Base-by-base conservation (phyloP, 2,329 filamentous ascomycete species). In the Paracoccidioides lutzii region DNA sequence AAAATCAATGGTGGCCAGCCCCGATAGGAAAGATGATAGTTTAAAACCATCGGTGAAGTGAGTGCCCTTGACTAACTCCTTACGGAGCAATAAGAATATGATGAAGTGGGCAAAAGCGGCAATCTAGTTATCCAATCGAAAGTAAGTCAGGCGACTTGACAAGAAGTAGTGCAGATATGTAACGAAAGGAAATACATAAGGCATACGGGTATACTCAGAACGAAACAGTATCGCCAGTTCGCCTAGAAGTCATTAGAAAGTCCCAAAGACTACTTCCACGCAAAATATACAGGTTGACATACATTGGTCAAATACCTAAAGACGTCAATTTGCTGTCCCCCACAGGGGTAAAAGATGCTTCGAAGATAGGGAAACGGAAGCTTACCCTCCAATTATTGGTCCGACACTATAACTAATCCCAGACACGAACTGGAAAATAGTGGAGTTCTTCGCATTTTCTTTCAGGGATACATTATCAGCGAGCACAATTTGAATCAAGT, bases 151-250 rank as follows among this genome's bases (percentile, higher is more conserved):
- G 6, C 0, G 6, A 52, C 12, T 12, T 10, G 5, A 8, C n/a
- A 9, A n/a, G 12, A 15, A 22, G 42, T 14, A n/a, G 8, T 9
- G 40, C 22, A 15, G 15, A 50, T 38, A 50, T 22, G 8, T 32
- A 45, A 1, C 30, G 30, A 32, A 49, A 10, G 28, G 1, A 72
- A 22, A 49, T 6, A 37, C 10, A 28, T 44, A 5, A 42, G n/a
- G 32, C 71, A 72, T 55, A 83, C 73, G 0, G 81, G 81, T n/a
- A 83, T 71, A 58, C 80, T 81, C 54, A 85, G 76, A 41, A 77
- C 81, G 64, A 87, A 87, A 63, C 81, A 83, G 76, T 84, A 87
- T 52, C 82, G 72, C 83, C 83, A 87, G 59, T 75, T 77, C 3
- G 74, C 68, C 65, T 68, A n/a, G 10, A 7, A 15, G 40, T 69